Evolutionary conservation across 495 filamentous ascomycete genomes (phyloP).

Genomic region (Penicillium argentinense): DNA sequence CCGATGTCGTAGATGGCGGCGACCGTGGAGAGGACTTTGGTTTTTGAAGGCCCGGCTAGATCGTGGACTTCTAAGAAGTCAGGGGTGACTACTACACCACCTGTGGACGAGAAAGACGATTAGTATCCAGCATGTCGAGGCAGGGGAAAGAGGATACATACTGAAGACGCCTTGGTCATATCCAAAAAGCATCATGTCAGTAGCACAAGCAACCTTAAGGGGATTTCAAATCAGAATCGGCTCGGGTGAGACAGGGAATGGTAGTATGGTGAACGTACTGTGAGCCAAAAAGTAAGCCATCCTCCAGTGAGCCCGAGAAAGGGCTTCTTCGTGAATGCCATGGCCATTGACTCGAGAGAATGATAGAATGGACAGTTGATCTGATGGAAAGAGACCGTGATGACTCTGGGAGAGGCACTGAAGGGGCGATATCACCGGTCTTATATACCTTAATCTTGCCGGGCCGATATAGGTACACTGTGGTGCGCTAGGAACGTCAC

Average conservation of each 20-base stretch:
- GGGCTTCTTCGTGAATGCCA: neutral
- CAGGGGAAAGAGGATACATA: neutral
- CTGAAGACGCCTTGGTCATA: constrained; percentile 6
- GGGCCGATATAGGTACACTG: neutral
- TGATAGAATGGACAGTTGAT: neutral
- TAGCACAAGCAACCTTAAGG: neutral
- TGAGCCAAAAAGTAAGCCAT: constrained; percentile 5
- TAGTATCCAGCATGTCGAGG: neutral
- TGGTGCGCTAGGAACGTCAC: neutral
- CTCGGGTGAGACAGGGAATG: neutral
- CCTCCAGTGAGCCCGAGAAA: constrained; percentile 2
- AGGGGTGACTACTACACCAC: neutral
- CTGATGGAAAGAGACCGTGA: neutral
- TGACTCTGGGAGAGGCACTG: neutral
- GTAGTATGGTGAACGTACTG: neutral
- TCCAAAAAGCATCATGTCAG: constrained; percentile 4
- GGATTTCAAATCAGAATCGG: neutral
- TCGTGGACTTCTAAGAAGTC: constrained; percentile 4
- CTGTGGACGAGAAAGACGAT: neutral
- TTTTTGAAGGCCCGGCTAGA: neutral
- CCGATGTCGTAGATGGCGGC: constrained; percentile 1
- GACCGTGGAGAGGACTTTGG: constrained; percentile 1
- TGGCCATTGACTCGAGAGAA: neutral
- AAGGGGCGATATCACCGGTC: neutral
- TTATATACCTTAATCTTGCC: neutral